Conservation (phyloP, 148 eudicot species). For the Silene latifolia region DNA sequence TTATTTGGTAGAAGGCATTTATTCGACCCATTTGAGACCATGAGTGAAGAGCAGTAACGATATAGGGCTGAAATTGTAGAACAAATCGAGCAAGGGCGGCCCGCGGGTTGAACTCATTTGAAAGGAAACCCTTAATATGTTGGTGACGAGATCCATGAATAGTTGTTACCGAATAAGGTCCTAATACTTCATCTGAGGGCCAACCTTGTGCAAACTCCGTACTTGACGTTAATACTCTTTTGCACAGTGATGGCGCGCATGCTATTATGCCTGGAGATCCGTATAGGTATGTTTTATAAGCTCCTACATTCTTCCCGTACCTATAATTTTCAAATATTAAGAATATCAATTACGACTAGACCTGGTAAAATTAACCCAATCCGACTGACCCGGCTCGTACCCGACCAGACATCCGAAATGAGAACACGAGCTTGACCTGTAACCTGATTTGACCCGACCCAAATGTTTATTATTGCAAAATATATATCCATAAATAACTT, state of each 20-base stretch:
- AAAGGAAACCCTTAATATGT: constrained; percentile 28
- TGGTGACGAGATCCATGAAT: constrained; percentile 35
- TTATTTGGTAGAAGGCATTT: too few species aligned
- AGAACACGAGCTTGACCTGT: too few species aligned
- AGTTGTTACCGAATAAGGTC: constrained; percentile 30
- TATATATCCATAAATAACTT: too few species aligned
- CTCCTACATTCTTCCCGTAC: constrained; percentile 44
- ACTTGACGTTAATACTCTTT: constrained; percentile 34
- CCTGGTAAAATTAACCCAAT: too few species aligned
- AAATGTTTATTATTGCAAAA: too few species aligned
- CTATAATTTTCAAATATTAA: constrained; percentile 16
- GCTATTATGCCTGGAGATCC: constrained; percentile 46
- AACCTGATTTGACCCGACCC: too few species aligned
- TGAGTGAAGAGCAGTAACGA: constrained; percentile 6
- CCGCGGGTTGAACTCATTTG: constrained; percentile 36
- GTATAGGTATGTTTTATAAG: constrained; percentile 42
- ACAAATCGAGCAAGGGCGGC: constrained; percentile 33
- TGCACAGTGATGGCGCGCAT: constrained; percentile 37
- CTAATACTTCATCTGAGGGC: constrained; percentile 41
- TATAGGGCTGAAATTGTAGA: constrained; percentile 1
- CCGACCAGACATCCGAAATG: too few species aligned
- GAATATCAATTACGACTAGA: too few species aligned
- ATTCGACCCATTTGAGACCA: constrained; percentile 16
- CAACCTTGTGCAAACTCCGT: constrained; percentile 28
- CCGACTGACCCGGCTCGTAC: too few species aligned